These are phyloP conservation scores for Fraxinus floribunda DNA, from an alignment of 305 asterid genomes.

Conservation along the genomic window DNA sequence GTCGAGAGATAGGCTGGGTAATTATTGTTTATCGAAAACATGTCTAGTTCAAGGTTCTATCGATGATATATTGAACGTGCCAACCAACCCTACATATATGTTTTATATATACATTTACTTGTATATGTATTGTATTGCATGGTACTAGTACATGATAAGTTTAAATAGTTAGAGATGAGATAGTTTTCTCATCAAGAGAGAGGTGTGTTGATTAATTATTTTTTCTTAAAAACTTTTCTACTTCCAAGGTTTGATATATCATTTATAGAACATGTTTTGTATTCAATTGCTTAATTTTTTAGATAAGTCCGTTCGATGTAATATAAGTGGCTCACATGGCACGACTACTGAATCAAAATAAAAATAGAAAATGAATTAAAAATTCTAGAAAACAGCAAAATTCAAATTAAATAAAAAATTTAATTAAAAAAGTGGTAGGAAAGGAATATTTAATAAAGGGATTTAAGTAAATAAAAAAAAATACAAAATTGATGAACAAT, in stretches of 20 bases:
- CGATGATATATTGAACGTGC: neutral
- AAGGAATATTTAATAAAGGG: neutral
- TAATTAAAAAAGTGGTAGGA: constrained; percentile 12
- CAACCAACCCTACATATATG: too few relatives aligned
- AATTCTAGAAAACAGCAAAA: neutral
- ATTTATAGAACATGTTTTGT: neutral
- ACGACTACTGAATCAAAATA: constrained; percentile 27
- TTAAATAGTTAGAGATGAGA: too few relatives aligned
- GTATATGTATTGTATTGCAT: too few relatives aligned
- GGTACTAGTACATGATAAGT: too few relatives aligned
- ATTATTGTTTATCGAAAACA: neutral
- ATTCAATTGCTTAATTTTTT: neutral
- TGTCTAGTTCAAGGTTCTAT: neutral
- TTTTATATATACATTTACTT: too few relatives aligned
- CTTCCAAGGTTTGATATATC: too few relatives aligned
- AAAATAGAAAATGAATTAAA: neutral
- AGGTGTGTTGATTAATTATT: neutral
- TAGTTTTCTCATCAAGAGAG: too few relatives aligned
- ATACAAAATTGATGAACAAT: neutral
- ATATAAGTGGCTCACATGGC: constrained; percentile 38
- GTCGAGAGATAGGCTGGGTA: neutral
- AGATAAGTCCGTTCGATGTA: neutral
- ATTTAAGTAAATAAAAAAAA: neutral
- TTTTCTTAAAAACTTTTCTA: neutral
- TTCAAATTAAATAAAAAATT: constrained; percentile 6